A percentile compares a stretch with the other conserved stretches of the same genome.
Evolutionary conservation across 2,329 filamentous ascomycete species (phyloP).

Genomic region (Ophiobolus disseminans): DNA sequence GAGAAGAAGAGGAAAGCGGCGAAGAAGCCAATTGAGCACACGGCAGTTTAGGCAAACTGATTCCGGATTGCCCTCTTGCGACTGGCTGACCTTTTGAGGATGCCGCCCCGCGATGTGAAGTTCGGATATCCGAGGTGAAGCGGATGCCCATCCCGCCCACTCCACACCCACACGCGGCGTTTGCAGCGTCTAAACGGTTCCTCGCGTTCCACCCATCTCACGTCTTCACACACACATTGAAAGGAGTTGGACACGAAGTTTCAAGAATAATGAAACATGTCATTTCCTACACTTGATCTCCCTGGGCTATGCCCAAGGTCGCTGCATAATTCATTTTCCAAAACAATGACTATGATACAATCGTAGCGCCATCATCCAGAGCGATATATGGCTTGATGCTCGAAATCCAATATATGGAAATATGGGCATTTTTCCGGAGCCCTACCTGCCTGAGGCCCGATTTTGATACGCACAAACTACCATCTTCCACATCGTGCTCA

Average conservation of each 20-base stretch:
- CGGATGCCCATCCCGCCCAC: conserved; percentile 5
- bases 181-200: conserved; percentile 12
- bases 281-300: conserved; percentile 9
- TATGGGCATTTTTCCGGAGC: conserved; percentile 22
- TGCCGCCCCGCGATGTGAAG: conserved; percentile 7
- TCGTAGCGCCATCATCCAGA: conserved; percentile 34
- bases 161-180: conserved; percentile 3
- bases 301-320: conserved; percentile 6
- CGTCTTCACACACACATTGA: too few species aligned
- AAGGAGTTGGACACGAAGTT: too few species aligned
- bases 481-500: not conserved
- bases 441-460: conserved; percentile 16
- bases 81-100: conserved; percentile 9
- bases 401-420: conserved; percentile 29
- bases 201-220: not conserved
- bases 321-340: conserved; percentile 27
- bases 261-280: too few species aligned
- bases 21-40: conserved; percentile 11
- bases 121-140: conserved; percentile 9
- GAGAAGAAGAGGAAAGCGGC: conserved; percentile 7
- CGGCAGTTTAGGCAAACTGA: conserved; percentile 23
- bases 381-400: conserved; percentile 34
- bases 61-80: conserved; percentile 17
- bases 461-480: conserved; percentile 13
- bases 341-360: conserved; percentile 40